Conservation (phyloP, 345 rosid genomes). For the Bretschneidera sinensis region DNA sequence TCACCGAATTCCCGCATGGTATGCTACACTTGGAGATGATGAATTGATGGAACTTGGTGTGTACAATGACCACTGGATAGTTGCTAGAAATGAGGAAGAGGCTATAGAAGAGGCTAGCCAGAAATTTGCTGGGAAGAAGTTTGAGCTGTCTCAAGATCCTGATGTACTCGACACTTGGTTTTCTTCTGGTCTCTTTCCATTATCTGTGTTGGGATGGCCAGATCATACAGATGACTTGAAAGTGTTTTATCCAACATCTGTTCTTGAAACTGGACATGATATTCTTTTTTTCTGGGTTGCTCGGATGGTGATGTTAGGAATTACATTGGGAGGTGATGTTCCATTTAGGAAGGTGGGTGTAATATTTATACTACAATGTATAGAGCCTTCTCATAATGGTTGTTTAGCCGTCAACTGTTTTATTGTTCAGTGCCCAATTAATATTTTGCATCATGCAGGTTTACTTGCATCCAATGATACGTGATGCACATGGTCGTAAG, state of each 20-base stretch:
- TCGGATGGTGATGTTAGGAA: constrained; percentile 95
- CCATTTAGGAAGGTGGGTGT: constrained; percentile 74
- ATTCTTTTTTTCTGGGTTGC: constrained; percentile 98
- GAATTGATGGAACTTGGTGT: constrained; percentile 65
- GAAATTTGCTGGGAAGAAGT: constrained; percentile 65
- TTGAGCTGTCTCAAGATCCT: constrained; percentile 74
- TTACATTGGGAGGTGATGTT: constrained; percentile 77
- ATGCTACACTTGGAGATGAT: constrained; percentile 75
- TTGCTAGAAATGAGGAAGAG: constrained; percentile 67
- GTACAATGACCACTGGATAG: constrained; percentile 85
- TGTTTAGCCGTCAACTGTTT: background rate
- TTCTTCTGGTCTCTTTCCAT: constrained; percentile 87
- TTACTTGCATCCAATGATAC: constrained; percentile 92
- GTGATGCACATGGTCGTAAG: constrained; percentile 97
- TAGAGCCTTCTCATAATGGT: background rate
- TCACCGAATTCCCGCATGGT: constrained; percentile 94
- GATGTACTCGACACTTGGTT: constrained; percentile 99
- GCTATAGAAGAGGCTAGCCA: constrained; percentile 53
- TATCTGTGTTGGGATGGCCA: constrained; percentile 91
- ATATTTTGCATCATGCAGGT: constrained; percentile 43
- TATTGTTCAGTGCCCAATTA: background rate
- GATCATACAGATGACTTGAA: constrained; percentile 84
- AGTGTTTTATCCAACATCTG: constrained; percentile 86
- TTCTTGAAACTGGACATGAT: constrained; percentile 96
- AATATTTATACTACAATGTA: constrained; percentile 9